Conservation (phyloP, 73 alveolate species). For the Blepharisma stoltei region DNA sequence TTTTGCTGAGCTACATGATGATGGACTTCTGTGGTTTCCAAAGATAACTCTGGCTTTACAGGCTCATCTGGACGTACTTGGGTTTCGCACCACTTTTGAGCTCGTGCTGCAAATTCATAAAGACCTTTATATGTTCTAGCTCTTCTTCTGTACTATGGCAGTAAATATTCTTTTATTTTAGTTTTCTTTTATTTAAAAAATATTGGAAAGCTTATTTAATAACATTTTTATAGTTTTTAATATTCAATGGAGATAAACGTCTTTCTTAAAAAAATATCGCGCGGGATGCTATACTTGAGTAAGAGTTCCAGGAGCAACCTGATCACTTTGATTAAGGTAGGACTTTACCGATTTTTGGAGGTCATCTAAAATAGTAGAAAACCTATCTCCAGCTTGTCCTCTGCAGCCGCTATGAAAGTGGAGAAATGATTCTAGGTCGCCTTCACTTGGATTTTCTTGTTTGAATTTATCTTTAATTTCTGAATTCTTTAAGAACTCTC, state of each 20-base stretch:
- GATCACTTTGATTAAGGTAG: neutral
- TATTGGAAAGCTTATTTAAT: too few species aligned
- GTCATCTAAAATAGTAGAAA: neutral
- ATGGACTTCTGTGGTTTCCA: neutral
- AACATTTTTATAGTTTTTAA: too few species aligned
- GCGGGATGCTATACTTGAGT: too few species aligned
- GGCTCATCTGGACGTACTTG: neutral
- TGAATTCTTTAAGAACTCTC: neutral
- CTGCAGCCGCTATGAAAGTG: neutral
- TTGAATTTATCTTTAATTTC: neutral
- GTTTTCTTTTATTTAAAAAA: too few species aligned
- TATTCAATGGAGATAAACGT: too few species aligned
- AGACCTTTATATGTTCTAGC: neutral
- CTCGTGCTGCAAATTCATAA: neutral
- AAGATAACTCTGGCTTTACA: neutral
- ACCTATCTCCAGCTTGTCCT: neutral
- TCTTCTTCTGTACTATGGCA: too few species aligned
- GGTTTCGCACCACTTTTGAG: neutral
- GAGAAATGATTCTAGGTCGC: neutral
- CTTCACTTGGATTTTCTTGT: neutral
- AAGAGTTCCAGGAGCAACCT: neutral
- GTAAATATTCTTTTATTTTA: too few species aligned
- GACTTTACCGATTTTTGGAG: neutral
- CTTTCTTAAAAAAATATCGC: too few species aligned
- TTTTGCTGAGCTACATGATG: neutral